These are phyloP conservation scores for Gossypium davidsonii DNA, from an alignment of 441 rosid genomes.

Conservation along the genomic window DNA sequence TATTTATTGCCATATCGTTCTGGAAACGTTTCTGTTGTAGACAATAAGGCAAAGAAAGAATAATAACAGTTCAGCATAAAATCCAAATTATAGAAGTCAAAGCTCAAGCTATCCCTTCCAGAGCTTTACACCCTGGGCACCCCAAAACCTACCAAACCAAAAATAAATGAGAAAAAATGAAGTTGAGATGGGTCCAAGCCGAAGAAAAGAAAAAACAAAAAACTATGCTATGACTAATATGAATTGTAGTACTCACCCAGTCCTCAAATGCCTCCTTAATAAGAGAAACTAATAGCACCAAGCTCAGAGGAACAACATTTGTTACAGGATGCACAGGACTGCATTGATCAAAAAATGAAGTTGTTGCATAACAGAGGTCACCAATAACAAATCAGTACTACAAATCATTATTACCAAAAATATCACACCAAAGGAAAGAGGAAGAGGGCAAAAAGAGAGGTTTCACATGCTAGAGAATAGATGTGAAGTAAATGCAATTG, in stretches of 20 bases:
- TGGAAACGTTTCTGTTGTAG: constrained; percentile 84
- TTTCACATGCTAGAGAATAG: not conserved
- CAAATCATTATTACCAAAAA: not conserved
- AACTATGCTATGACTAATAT: constrained; percentile 10
- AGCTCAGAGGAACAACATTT: constrained; percentile 76
- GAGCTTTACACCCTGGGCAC: not conserved
- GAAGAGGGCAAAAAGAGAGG: not conserved
- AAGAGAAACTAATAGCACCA: constrained; percentile 98
- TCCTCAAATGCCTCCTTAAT: constrained; percentile 98
- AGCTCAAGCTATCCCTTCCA: constrained; percentile 1
- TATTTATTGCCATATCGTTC: constrained; percentile 92
- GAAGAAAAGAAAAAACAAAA: not conserved
- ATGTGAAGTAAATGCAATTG: not conserved
- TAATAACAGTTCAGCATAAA: constrained; percentile 12
- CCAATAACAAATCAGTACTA: not conserved
- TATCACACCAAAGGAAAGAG: not conserved
- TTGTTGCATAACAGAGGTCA: not conserved
- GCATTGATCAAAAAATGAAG: constrained; percentile 30
- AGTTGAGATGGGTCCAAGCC: not conserved
- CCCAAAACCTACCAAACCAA: not conserved
- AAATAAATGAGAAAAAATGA: not conserved
- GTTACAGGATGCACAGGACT: constrained; percentile 98
- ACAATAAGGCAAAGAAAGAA: constrained; percentile 7
- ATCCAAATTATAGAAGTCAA: constrained; percentile 1
- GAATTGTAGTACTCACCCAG: constrained; percentile 60